Base-by-base conservation (phyloP, 371 early-diverging fungal genomes). In the Saksenaea vasiformis region DNA sequence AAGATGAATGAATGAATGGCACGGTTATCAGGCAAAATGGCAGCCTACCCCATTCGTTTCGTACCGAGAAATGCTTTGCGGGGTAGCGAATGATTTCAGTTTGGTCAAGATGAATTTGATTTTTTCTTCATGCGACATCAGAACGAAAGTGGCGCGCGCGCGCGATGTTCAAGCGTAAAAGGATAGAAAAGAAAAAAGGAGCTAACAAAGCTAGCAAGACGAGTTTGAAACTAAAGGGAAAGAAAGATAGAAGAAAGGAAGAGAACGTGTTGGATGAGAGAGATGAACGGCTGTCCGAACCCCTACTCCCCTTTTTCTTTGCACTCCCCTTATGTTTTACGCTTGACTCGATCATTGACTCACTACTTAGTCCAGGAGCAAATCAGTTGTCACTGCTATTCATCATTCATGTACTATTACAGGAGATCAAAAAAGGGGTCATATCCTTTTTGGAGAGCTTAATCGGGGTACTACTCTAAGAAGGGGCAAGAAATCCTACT, bases 51-150 rank as follows among this genome's bases (percentile, higher is more conserved):
- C 51, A 47, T 47, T 47, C 11, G 51, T 19, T 47, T 47, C 51
- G 51, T 47, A 47, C 17, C 51, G 51, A 47, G 51, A 47, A 22
- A 47, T 47, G 51, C 19, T 47, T 19, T 47, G 51, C 22, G 51
- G 51, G 24, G 51, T 47, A 47, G 51, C n/a, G 11, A 47, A 22
- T 19, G 51, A 22, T 47, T 47, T 47, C 51, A 47, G 22, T 47
- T 47, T 47, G 51, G 22, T 17, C 24, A 47, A 47, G 11, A 47
- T 47, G 24, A 22, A 47, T 47, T 47, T 47, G 51, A 47, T 47
- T 47, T 47, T 47, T 47, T 47, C 51, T 47, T 47, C 51, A 47
- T 47, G 51, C 51, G 51, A 47, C 51, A 47, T 47, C 51, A 47
- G 51, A 24, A 31, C 22, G 4, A 47, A 22, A 22, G 51, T 47